Evolutionary conservation across 2,329 filamentous ascomycete species (phyloP).

Genomic region (Alternaria infectoria): DNA sequence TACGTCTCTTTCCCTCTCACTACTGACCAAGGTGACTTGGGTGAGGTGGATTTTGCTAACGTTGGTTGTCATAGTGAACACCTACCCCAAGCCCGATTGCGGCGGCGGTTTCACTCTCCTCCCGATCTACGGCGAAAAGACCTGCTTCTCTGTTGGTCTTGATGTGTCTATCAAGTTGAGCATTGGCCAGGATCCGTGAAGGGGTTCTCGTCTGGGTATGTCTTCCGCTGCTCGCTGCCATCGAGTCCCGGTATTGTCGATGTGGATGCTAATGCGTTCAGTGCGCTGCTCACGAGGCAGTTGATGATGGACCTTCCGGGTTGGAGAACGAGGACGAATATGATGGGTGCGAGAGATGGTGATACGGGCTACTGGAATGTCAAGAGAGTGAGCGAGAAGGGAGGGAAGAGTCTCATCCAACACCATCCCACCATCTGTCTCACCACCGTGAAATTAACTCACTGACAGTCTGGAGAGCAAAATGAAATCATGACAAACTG

Average conservation of each 20-base stretch:
- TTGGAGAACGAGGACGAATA: rapidly evolving
- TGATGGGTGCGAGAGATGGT: neutral
- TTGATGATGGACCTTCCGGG: rapidly evolving
- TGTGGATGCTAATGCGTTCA: neutral
- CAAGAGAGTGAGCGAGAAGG: no score
- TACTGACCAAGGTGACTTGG: no score
- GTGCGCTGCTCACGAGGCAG: neutral
- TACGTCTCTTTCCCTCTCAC: neutral
- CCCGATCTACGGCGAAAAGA: neutral
- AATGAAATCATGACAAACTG: no score
- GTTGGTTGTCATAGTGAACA: neutral
- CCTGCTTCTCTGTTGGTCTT: neutral
- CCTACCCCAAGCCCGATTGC: neutral
- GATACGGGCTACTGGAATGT: neutral
- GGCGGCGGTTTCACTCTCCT: neutral
- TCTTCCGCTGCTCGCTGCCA: neutral
- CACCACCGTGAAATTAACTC: no score
- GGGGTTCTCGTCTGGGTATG: neutral
- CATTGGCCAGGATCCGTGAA: neutral
- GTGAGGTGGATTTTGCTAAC: no score
- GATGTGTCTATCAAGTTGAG: neutral
- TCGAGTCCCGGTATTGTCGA: neutral
- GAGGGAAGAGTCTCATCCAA: no score
- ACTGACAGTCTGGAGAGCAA: no score
- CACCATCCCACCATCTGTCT: no score